A percentile compares a stretch with the other conserved stretches of the same genome.
phyloP scores from a whole-genome alignment of 768 basidiomycete genomes.

The Imleria badia region DNA sequence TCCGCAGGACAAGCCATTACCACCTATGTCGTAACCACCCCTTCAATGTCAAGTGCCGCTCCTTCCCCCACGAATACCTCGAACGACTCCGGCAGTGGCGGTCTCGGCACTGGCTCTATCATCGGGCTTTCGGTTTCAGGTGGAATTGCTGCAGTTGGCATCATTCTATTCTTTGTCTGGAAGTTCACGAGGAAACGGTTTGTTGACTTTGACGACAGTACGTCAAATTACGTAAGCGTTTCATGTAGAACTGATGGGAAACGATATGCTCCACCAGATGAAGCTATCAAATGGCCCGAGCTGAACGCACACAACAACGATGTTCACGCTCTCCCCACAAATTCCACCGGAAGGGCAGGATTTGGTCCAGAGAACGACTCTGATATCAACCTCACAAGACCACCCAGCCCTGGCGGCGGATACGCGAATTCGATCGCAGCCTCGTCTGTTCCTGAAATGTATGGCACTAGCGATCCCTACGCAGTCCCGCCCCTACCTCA shows the following conservation, averaged over 20 bases:
- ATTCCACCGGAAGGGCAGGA: constrained; percentile 68
- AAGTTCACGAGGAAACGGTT: constrained; percentile 83
- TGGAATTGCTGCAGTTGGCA: constrained; percentile 68
- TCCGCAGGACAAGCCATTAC: constrained; percentile 32
- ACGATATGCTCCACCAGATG: constrained; percentile 42
- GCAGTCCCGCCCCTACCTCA: constrained; percentile 83
- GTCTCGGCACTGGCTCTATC: constrained; percentile 71
- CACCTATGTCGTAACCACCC: constrained; percentile 10
- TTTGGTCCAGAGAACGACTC: constrained; percentile 61
- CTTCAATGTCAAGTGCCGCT: constrained; percentile 25
- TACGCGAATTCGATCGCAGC: constrained; percentile 43
- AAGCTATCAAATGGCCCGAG: constrained; percentile 92
- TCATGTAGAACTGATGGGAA: constrained; percentile 2
- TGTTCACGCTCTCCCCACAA: constrained; percentile 64
- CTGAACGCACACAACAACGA: constrained; percentile 64
- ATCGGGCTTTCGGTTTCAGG: constrained; percentile 80
- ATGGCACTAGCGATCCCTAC: constrained; percentile 59
- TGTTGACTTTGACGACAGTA: constrained; percentile 76
- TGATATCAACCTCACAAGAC: constrained; percentile 55
- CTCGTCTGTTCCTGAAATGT: constrained; percentile 47
- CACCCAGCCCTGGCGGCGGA: constrained; percentile 45
- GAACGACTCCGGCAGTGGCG: constrained; percentile 22
- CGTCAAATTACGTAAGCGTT: constrained; percentile 33
- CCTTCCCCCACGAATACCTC: constrained; percentile 24
- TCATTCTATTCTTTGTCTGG: constrained; percentile 79